phyloP scores from a whole-genome alignment of 768 basidiomycete genomes.

The Sutorius australiensis region DNA sequence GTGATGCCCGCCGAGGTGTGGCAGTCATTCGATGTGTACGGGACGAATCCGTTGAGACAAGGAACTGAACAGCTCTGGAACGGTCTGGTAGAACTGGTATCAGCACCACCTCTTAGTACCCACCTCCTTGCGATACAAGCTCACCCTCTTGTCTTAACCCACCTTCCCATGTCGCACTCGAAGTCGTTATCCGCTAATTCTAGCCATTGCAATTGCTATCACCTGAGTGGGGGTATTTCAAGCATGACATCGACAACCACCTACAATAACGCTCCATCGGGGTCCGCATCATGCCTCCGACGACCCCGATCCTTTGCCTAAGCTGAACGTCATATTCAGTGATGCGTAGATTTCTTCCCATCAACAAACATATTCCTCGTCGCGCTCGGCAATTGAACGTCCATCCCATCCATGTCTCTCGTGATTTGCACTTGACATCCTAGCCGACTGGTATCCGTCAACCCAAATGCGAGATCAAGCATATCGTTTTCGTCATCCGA shows the following conservation, averaged over 20 bases:
- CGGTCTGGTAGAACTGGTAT: neutral
- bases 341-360: slow-evolving; percentile 56
- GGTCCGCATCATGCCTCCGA: neutral
- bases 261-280: slow-evolving; percentile 3
- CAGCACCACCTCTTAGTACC: neutral
- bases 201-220: neutral
- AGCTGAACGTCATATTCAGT: slow-evolving; percentile 23
- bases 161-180: neutral
- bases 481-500: slow-evolving; percentile 98
- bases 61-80: neutral
- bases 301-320: neutral
- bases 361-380: slow-evolving; percentile 98
- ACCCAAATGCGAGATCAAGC: slow-evolving; percentile 96
- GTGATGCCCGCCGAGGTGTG: neutral
- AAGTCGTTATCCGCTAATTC: neutral
- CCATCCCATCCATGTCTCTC: slow-evolving; percentile 79
- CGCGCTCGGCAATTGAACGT: slow-evolving; percentile 80
- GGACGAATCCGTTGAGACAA: neutral
- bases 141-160: neutral
- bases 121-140: neutral
- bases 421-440: slow-evolving; percentile 80
- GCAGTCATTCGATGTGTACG: neutral
- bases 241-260: slow-evolving; percentile 17
- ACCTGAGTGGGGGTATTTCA: slow-evolving; percentile 13
- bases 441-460: slow-evolving; percentile 87